These are phyloP conservation scores for Blastobotrys buckinghamii DNA, from an alignment of 1,139 yeast species.

Conservation along the genomic window DNA sequence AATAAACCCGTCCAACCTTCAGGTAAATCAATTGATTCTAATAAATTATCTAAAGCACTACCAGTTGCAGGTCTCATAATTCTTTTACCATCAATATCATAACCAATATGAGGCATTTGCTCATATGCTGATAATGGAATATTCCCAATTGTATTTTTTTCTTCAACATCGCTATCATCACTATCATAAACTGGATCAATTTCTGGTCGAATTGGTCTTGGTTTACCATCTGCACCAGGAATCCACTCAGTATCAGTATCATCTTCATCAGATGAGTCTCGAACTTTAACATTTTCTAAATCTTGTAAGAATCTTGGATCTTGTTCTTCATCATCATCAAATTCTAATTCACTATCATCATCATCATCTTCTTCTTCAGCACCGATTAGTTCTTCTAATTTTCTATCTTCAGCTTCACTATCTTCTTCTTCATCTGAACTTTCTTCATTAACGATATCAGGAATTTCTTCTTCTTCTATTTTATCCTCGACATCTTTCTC, in stretches of 20 bases:
- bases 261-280: constrained; percentile 17
- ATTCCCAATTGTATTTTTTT: constrained; percentile 84
- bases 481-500: constrained; percentile 11
- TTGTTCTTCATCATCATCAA: constrained; percentile 20
- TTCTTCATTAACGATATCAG: constrained; percentile 15
- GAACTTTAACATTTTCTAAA: constrained; percentile 19
- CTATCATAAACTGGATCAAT: constrained; percentile 89
- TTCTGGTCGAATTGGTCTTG: constrained; percentile 75
- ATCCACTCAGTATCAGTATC: constrained; percentile 25
- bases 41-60: constrained; percentile 80
- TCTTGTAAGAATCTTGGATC: constrained; percentile 20
- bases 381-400: constrained; percentile 22
- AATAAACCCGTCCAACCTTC: constrained; percentile 98
- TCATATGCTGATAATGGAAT: constrained; percentile 91
- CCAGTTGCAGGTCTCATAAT: constrained; percentile 99
- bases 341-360: constrained; percentile 23
- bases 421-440: constrained; percentile 19
- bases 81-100: constrained; percentile 93
- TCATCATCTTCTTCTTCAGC: constrained; percentile 20
- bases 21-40: constrained; percentile 88
- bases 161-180: constrained; percentile 87
- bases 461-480: constrained; percentile 10
- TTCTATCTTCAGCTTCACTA: constrained; percentile 20
- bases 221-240: constrained; percentile 66
- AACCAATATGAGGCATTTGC: constrained; percentile 95